Percentiles rank a stretch among this genome's conserved stretches.
Conservation (phyloP, 2,329 filamentous ascomycete species). For the Fusarium kyushuense region DNA sequence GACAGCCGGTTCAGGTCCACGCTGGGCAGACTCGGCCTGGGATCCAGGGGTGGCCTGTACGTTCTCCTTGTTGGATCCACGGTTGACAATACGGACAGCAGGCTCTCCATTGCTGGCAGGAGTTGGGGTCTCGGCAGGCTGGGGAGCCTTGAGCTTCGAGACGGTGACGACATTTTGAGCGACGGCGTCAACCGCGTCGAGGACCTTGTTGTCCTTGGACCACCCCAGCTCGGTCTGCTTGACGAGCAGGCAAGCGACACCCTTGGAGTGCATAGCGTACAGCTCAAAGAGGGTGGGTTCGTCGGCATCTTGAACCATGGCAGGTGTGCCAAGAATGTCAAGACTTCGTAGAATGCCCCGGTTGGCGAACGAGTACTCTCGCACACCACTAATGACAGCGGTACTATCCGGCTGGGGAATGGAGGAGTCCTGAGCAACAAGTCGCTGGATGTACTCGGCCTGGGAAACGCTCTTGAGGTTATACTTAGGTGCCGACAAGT, state of each 20-base stretch:
- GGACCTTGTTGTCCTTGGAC: constrained; percentile 89
- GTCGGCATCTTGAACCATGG: constrained; percentile 71
- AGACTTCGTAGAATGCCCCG: constrained; percentile 90
- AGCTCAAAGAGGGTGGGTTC: constrained; percentile 89
- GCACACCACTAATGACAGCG: constrained; percentile 95
- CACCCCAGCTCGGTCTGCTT: constrained; percentile 92
- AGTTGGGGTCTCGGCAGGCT: constrained; percentile 53
- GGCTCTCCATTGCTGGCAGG: constrained; percentile 53
- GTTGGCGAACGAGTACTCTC: constrained; percentile 91
- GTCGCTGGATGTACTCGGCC: constrained; percentile 84
- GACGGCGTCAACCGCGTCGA: constrained; percentile 81
- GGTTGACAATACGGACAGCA: constrained; percentile 52
- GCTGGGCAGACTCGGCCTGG: constrained; percentile 49
- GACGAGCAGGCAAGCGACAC: constrained; percentile 89
- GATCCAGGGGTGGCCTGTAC: constrained; percentile 43
- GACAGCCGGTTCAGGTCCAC: constrained; percentile 50
- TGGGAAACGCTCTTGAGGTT: constrained; percentile 85
- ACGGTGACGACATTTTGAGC: constrained; percentile 80
- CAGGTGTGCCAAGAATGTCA: constrained; percentile 82
- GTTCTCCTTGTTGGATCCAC: constrained; percentile 55
- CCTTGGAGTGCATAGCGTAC: constrained; percentile 97
- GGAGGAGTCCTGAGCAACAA: constrained; percentile 77
- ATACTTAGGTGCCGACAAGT: constrained; percentile 94
- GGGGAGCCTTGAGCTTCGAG: constrained; percentile 72
- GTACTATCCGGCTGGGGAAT: constrained; percentile 92